Evolutionary conservation across 371 early-diverging fungal genomes (phyloP), one percentile per base, ranked within the genome.

Genomic region (Rhizomucor miehei): DNA sequence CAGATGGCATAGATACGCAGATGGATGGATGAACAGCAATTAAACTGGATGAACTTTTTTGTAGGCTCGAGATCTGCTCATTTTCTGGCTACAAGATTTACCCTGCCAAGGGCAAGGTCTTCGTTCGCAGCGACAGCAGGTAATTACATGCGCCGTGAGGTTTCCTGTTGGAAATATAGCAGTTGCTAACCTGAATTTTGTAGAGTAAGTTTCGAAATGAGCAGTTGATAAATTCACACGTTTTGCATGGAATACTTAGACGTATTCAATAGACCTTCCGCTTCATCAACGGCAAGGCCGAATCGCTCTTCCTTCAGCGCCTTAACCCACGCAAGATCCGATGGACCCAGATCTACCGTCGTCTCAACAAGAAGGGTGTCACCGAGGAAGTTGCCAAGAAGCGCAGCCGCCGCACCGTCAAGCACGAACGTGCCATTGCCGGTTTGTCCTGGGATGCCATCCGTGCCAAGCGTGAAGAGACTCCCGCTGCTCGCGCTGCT

Each of bases 81-180:
- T 97, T 97, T 82, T 94, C 95, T 61, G 95, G 96, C 65, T 89
- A 89, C 87, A 96, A 95, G 89, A 97, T 98, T 90, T 95, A 98
- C 87, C 98, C 98, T 56, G 91, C 93, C 70, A 92, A 93, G 82
- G 98, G 98, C 52, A 92, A 87, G 85, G 76, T 90, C 65, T 97
- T 81, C 77, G 89, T 98, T 69, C 91, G 93, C 60, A 63, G 77
- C 59, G 98, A 98, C 89, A 88, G 81, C 86, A 86, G 90, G 77
- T 75, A 75, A 59, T 20, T 44, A 34, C 10, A 48, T 12, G 29
- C 6, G 20, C 20, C 25, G 19, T 8, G 34, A 47, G 19, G 17
- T 16, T 13, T 19, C 6, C 2, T 46, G 40, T 46, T 47, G 11
- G 23, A 41, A 1, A 53, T n/a, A 17, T 56, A 20, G 23, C 36